phyloP scores from a whole-genome alignment of 345 rosid genomes.

The Rhizophora mangle region DNA sequence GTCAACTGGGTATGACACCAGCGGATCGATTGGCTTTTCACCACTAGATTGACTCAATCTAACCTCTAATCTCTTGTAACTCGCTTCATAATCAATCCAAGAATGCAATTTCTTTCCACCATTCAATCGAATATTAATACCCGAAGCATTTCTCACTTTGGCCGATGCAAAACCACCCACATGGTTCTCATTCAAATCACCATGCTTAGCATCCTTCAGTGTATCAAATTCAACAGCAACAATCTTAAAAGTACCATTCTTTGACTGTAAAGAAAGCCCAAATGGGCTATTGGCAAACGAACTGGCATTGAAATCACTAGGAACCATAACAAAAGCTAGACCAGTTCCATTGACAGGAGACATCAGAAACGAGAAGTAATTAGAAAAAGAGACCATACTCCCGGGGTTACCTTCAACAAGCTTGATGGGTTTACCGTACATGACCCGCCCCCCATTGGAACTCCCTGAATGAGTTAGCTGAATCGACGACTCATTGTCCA shows the following conservation, averaged over 20 bases:
- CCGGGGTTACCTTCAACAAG: constrained; percentile 42
- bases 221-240: constrained; percentile 62
- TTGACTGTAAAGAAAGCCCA: constrained; percentile 41
- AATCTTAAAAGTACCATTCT: constrained; percentile 21
- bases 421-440: constrained; percentile 67
- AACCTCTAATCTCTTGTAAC: constrained; percentile 60
- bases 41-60: constrained; percentile 49
- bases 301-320: constrained; percentile 36
- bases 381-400: constrained; percentile 52
- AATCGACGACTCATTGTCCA: constrained; percentile 42
- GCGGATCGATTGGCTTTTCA: constrained; percentile 40
- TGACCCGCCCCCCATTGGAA: constrained; percentile 49
- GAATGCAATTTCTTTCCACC: constrained; percentile 47
- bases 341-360: constrained; percentile 45
- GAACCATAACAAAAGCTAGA: constrained; percentile 61
- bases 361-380: constrained; percentile 56
- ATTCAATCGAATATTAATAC: constrained; percentile 29
- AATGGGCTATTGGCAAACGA: constrained; percentile 38
- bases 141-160: constrained; percentile 41
- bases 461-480: constrained; percentile 53
- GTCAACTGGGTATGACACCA: constrained; percentile 46
- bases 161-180: constrained; percentile 45
- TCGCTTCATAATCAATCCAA: constrained; percentile 66
- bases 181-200: constrained; percentile 46
- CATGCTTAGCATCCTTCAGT: constrained; percentile 26